phyloP scores from a whole-genome alignment of 768 basidiomycete genomes.

The Asterophora parasitica region DNA sequence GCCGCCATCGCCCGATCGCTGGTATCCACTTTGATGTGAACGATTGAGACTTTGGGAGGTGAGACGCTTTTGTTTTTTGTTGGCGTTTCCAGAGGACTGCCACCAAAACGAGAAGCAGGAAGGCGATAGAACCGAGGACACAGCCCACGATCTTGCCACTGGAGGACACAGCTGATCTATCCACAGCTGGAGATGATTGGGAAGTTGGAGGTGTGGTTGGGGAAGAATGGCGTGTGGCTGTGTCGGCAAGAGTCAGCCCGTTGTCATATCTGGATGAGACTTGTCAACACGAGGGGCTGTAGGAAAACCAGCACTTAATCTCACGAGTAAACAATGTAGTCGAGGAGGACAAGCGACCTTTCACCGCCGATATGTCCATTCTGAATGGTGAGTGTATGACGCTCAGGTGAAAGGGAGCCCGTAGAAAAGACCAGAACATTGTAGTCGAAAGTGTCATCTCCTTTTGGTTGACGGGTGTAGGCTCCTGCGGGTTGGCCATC shows the following conservation, averaged over 20 bases:
- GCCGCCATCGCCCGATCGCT: neutral
- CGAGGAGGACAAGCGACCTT: slow-evolving; percentile 29
- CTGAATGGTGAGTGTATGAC: slow-evolving; percentile 29
- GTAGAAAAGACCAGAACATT: slow-evolving; percentile 31
- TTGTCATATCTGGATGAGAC: slow-evolving; percentile 12
- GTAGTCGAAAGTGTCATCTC: slow-evolving; percentile 23
- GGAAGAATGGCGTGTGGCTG: neutral
- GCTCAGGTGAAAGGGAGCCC: slow-evolving; percentile 20
- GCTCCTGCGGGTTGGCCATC: slow-evolving; percentile 28
- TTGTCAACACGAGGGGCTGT: neutral
- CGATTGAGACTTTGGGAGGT: neutral
- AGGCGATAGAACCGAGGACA: slow-evolving; percentile 22
- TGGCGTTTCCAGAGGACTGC: slow-evolving; percentile 20
- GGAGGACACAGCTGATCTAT: neutral
- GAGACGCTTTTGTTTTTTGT: slow-evolving; percentile 12
- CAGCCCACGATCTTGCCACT: slow-evolving; percentile 24
- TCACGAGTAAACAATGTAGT: slow-evolving; percentile 38
- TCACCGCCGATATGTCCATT: slow-evolving; percentile 26
- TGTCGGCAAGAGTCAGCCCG: neutral
- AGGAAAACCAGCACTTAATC: slow-evolving; percentile 4
- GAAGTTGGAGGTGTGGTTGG: neutral
- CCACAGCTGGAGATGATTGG: neutral
- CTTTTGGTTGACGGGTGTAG: slow-evolving; percentile 20
- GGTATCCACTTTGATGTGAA: neutral
- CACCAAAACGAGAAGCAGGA: slow-evolving; percentile 20